Evolutionary conservation across 495 filamentous ascomycete species (phyloP), one percentile per base, ranked within the genome.

Genomic region (Hypoxylon crocopeplum): DNA sequence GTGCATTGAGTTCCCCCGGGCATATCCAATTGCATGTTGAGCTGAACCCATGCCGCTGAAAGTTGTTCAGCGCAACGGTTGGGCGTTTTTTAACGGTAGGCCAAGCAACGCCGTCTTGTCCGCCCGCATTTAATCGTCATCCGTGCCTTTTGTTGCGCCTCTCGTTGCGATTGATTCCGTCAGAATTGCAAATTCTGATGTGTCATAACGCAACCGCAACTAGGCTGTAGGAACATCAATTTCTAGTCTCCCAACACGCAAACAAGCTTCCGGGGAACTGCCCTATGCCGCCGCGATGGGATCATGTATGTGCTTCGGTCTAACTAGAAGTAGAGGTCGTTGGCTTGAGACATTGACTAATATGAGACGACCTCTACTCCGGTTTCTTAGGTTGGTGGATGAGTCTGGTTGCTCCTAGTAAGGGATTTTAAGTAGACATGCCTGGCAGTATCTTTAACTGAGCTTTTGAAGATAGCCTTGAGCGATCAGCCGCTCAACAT

Each of bases 381-480:
- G n/a, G n/a, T n/a, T n/a, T n/a, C n/a, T n/a, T n/a, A n/a, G n/a
- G n/a, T n/a, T n/a, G n/a, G n/a, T n/a, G n/a, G n/a, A n/a, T n/a
- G n/a, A n/a, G n/a, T n/a, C n/a, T n/a, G n/a, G n/a, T n/a, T n/a
- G n/a, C n/a, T n/a, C n/a, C n/a, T n/a, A n/a, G n/a, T n/a, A n/a
- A n/a, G n/a, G n/a, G n/a, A n/a, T n/a, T n/a, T n/a, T n/a, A n/a
- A n/a, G n/a, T n/a, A 34, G 19, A 29, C 16, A 32, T 20, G 19
- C 33, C 25, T 32, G 30, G 27, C n/a, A 46, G 33, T 29, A 12
- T 24, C 39, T 57, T 92, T 79, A 97, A 68, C 86, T 89, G 59
- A 99, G 82, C 69, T 89, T 90, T 71, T 97, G 93, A 66, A 99
- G 74, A 75, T 96, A 99, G n/a, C 95, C 95, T 72, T 98, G 95